Conservation (phyloP, 441 rosid species). For the Kokia cookei region DNA sequence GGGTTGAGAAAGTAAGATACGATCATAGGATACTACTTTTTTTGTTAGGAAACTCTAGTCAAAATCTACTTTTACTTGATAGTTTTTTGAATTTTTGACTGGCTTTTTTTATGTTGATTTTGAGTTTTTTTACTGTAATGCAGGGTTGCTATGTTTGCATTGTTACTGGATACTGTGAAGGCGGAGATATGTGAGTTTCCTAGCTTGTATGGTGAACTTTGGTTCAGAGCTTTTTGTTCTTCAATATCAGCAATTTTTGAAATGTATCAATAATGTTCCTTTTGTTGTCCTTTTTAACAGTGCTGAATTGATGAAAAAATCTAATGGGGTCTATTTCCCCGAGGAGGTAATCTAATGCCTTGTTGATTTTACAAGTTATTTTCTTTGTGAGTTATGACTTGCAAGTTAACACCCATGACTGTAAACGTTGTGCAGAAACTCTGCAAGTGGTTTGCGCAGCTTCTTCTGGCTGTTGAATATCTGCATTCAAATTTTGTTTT, state of each 20-base stretch:
- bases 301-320: constrained; percentile 84
- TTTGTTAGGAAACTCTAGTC: background rate
- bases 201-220: background rate
- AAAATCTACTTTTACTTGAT: background rate
- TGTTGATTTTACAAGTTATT: background rate
- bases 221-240: background rate
- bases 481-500: constrained; percentile 61
- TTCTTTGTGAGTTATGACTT: constrained; percentile 14
- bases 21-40: background rate
- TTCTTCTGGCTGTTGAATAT: constrained; percentile 43
- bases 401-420: background rate
- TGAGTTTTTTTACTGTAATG: constrained; percentile 12
- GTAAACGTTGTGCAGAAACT: constrained; percentile 51
- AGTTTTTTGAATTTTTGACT: background rate
- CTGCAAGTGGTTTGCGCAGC: constrained; percentile 95
- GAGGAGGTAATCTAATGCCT: constrained; percentile 53
- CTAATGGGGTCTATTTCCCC: constrained; percentile 76
- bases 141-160: constrained; percentile 99
- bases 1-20: constrained; percentile 88
- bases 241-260: constrained; percentile 6
- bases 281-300: constrained; percentile 6
- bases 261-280: background rate
- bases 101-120: background rate
- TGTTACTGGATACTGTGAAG: constrained; percentile 97
- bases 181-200: constrained; percentile 93